Evolutionary conservation across 345 rosid genomes (phyloP).

Genomic region (Sisymbrium altissimum): DNA sequence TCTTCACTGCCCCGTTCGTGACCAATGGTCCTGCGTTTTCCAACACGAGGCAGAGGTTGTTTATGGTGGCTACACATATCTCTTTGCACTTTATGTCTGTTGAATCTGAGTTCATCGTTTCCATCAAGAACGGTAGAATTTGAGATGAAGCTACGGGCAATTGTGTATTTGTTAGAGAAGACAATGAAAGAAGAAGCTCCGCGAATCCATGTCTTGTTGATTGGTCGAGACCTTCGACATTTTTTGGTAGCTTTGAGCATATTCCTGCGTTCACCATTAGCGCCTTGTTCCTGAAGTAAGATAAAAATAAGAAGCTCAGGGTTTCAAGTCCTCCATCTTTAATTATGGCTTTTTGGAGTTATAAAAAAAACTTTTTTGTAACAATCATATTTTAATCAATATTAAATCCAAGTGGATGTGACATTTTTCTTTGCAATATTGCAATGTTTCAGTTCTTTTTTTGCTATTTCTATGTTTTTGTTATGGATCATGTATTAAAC

Average conservation of each 20-base stretch:
- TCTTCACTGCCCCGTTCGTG: constrained; percentile 46
- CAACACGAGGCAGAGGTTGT: constrained; percentile 53
- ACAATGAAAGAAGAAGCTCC: constrained; percentile 57
- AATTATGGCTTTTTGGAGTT: too few relatives aligned
- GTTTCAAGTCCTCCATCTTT: background rate
- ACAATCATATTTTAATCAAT: too few relatives aligned
- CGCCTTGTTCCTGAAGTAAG: constrained; percentile 70
- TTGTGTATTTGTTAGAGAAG: constrained; percentile 51
- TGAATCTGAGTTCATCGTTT: constrained; percentile 44
- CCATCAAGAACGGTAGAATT: constrained; percentile 50
- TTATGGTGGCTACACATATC: constrained; percentile 51
- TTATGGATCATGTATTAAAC: background rate
- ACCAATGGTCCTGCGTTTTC: constrained; percentile 65
- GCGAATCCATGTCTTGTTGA: constrained; percentile 50
- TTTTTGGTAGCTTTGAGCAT: constrained; percentile 59
- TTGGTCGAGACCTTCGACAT: constrained; percentile 43
- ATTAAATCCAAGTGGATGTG: background rate
- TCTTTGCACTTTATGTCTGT: constrained; percentile 50
- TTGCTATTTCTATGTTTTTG: background rate
- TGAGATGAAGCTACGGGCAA: constrained; percentile 45
- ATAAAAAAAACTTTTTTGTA: too few relatives aligned
- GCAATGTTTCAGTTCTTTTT: background rate
- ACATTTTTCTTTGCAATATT: background rate
- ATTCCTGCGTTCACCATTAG: constrained; percentile 80
- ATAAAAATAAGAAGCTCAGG: background rate